Evolutionary conservation across 495 filamentous ascomycete genomes (phyloP), one percentile per base, ranked within the genome.

Genomic region (Ramalina intermedia): DNA sequence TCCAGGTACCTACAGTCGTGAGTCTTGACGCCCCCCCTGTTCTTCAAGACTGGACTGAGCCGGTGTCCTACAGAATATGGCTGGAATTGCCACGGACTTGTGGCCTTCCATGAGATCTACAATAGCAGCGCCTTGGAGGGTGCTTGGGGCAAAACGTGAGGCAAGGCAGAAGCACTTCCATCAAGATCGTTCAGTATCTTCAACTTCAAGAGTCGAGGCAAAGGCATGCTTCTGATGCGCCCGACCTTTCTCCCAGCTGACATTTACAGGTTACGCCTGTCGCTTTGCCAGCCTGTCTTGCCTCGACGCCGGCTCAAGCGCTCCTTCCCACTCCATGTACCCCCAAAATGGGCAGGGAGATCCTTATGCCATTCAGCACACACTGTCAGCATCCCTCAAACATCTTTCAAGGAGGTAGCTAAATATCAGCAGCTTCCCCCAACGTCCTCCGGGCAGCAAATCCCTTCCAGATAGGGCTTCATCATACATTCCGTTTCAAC

Each of bases 71-170:
- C 27, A 75, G 71, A 66, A 59, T 46, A 38, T 71, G 3, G 54
- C 63, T 24, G 55, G 63, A 20, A 56, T 63, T 48, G 64, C 65
- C 20, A 67, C 64, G 26, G 69, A 72, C 48, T 43, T 72, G 11
- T 69, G 65, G 69, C 68, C 68, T 27, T 65, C 62, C 7, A 62
- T 74, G 60, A 68, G 61, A 16, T 69, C 54, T 26, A 23, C 67
- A n/a, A 44, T 73, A 20, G 56, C 56, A 42, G 50, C 61, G 47
- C 64, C 69, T 24, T 66, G 61, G 61, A 67, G 59, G 38, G 52
- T 53, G 40, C n/a, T 59, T 47, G 58, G 59, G 21, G 56, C 49
- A 27, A 35, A 13, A 41, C 41, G 27, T 29, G 27, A 27, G 20
- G 16, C 44, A 17, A 39, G 29, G 36, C 16, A 17, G 39, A 40